Evolutionary conservation across 306 rosid species (phyloP).

Genomic region (Casuarina cunninghamiana): DNA sequence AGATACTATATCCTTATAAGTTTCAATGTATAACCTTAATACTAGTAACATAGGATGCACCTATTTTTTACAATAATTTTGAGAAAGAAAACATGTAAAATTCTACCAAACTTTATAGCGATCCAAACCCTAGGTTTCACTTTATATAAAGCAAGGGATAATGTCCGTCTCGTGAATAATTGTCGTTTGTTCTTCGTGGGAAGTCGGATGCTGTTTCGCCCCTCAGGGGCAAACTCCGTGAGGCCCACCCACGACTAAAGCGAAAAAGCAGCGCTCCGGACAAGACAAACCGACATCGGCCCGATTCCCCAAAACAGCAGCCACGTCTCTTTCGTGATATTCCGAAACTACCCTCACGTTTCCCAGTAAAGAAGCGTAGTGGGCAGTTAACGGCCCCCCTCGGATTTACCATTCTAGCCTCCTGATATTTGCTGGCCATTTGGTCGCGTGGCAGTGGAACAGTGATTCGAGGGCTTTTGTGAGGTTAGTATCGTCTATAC

Average conservation of each 20-base stretch:
- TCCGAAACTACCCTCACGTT: not conserved
- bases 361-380: too few species aligned
- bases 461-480: not conserved
- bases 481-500: constrained; percentile 4
- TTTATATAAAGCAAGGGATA: too few species aligned
- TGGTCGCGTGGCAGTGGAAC: not conserved
- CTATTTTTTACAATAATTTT: too few species aligned
- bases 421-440: not conserved
- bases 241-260: not conserved
- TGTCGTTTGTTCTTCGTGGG: not conserved
- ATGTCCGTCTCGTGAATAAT: not conserved
- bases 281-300: constrained; percentile 34
- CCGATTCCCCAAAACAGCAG: constrained; percentile 6
- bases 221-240: not conserved
- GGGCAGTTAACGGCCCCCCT: not conserved
- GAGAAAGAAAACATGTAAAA: too few species aligned
- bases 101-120: too few species aligned
- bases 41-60: too few species aligned
- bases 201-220: not conserved
- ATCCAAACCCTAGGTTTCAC: too few species aligned
- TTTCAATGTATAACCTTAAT: too few species aligned
- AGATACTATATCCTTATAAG: too few species aligned
- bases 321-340: not conserved
- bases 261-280: not conserved
- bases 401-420: constrained; percentile 2